Evolutionary conservation across 1,284 basidiomycete genomes (phyloP).

Genomic region (Tylopilus sp.): DNA sequence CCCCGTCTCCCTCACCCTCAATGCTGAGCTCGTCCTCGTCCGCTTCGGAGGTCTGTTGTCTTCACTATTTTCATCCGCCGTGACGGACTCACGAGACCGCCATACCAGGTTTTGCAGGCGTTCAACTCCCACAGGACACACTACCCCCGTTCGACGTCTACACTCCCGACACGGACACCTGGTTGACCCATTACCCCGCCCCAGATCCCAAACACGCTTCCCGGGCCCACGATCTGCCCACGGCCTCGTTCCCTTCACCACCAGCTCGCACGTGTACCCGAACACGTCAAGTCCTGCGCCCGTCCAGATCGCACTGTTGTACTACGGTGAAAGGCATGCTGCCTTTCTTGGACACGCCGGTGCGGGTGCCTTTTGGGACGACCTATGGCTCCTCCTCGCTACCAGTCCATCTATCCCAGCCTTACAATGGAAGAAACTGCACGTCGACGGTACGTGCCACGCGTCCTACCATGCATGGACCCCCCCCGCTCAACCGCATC

Average conservation of each 20-base stretch:
- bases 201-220: slow-evolving; percentile 16
- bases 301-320: slow-evolving; percentile 18
- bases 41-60: slow-evolving; percentile 28
- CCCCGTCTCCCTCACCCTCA: slow-evolving; percentile 60
- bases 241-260: slow-evolving; percentile 23
- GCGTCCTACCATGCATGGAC: no score
- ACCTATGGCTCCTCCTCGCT: slow-evolving; percentile 21
- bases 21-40: slow-evolving; percentile 26
- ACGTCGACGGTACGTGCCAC: slow-evolving; percentile 9
- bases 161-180: slow-evolving; percentile 20
- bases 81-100: not conserved
- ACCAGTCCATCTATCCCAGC: not conserved
- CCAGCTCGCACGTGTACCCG: not conserved
- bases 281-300: no score
- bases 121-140: slow-evolving; percentile 19
- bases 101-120: slow-evolving; percentile 19
- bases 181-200: slow-evolving; percentile 22
- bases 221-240: slow-evolving; percentile 29
- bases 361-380: slow-evolving; percentile 26
- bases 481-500: no score
- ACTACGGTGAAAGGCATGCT: slow-evolving; percentile 20
- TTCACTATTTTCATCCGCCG: no score
- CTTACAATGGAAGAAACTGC: slow-evolving; percentile 23
- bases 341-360: slow-evolving; percentile 25
- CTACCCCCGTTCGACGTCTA: slow-evolving; percentile 31